Base-by-base conservation (phyloP, 2,329 filamentous ascomycete genomes). In the Claviceps humidiphila region DNA sequence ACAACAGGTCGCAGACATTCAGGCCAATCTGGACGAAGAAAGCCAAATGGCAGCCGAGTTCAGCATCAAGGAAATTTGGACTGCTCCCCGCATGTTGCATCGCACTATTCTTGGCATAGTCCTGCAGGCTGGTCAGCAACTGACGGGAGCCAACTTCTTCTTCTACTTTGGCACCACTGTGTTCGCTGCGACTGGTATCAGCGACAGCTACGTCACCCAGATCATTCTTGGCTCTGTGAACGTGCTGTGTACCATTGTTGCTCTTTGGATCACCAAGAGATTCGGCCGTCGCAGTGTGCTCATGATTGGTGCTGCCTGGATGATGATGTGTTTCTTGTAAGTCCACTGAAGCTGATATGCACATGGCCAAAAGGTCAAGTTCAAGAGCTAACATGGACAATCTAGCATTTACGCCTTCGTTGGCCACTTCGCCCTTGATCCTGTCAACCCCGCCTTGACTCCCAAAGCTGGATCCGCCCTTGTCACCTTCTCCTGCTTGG, bases 161-260 rank as follows among this genome's bases (percentile, higher is more conserved):
- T 84, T 84, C 65, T 80, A 80, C 65, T 85, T 82, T 60, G 77
- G 76, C 24, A 80, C 77, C 42, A 83, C 79, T 4, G 80, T 86
- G 58, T 87, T 88, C 66, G 62, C 72, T 14, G 74, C 81, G 2
- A 81, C 81, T 1, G 84, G 84, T 58, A 74, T 87, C 30, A 66
- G 61, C 55, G 79, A 88, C 68, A 77, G 76, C 49, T 87, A 83
- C 59, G 69, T 81, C 50, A 86, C 81, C 1, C 80, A 84, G 60
- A 81, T 86, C 59, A 83, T 86, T 54, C 74, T 85, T 20, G 76
- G 76, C 9, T 79, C 75, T 0, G 82, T 87, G 60, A 87, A 87
- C 59, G 81, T 85, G 2, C 72, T 71, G 50, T 81, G 77, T 61
- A 87, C 84, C 2, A 77, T 87, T 55, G 74, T 69, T 40, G 82